Evolutionary conservation across 306 rosid species (phyloP), one percentile per base, ranked within the genome.

Genomic region (Hippophae tibetana): DNA sequence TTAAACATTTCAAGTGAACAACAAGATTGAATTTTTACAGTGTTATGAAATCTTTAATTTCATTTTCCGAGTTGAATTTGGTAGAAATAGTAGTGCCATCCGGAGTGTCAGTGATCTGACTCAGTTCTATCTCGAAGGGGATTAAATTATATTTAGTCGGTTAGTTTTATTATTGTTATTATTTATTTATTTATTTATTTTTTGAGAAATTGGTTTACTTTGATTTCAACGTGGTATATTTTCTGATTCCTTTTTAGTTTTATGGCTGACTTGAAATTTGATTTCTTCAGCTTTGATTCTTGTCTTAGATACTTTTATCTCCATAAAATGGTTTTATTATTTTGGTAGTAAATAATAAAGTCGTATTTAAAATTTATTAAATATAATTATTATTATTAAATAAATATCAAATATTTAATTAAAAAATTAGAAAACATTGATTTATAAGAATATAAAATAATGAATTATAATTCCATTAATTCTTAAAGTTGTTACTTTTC

Each of bases 111-210:
- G 5, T 31, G 47, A 69, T 62, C 48, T 47, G 57, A 67, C 62
- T 51, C 58, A 25, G 61, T 70, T 72, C 56, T 54, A 50, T 82
- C 85, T 80, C 75, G 56, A 73, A 82, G 74, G 74, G 80, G 81
- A 77, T 75, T 79, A 52, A 74, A 31, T 31, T 31, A 31, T 31
- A 31, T 31, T 31, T 31, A 31, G 38, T 80, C 72, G 80, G 77
- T 78, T 68, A 60, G 72, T 47, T 38, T 27, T 26, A 57, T 53
- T 71, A 72, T 61, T 59, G 63, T 60, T 74, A 89, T 78, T 75
- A 74, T 74, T 71, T 74, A 71, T 71, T 75, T 40, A 43, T 55
- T 72, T 18, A 18, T 18, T 18, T 18, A 18, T 18, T 18, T 18
- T 18, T 18, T 18, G 23, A 18, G 23, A 18, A 18, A 18, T 18